Conservation (phyloP, 2,329 filamentous ascomycete genomes). For the Aspergillus aculeatus region DNA sequence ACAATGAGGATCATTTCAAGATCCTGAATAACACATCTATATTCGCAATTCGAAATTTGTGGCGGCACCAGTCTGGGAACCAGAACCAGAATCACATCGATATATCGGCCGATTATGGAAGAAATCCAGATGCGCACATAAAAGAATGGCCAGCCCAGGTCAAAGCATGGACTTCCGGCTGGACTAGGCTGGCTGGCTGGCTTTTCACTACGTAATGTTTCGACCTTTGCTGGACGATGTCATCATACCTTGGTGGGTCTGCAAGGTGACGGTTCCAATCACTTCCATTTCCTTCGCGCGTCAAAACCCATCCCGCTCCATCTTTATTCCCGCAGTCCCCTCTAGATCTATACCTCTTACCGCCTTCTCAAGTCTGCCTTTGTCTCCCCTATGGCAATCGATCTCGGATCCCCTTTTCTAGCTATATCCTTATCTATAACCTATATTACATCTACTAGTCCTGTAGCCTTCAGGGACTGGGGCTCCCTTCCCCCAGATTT, state of each 20-base stretch:
- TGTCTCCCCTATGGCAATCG: neutral
- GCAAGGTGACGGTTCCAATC: neutral
- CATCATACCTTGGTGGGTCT: neutral
- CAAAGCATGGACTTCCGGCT: too few relatives aligned
- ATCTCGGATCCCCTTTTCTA: neutral
- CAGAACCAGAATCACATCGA: too few relatives aligned
- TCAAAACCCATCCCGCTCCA: neutral
- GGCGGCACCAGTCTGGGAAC: neutral
- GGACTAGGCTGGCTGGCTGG: too few relatives aligned
- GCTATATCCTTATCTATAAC: neutral
- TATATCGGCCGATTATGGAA: too few relatives aligned
- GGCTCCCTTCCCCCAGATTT: neutral
- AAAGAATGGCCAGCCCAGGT: too few relatives aligned
- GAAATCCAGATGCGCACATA: too few relatives aligned
- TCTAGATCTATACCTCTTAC: neutral
- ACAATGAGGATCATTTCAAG: too few relatives aligned
- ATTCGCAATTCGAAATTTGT: neutral
- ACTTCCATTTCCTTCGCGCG: neutral
- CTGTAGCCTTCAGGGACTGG: neutral
- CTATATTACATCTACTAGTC: neutral
- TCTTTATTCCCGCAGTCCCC: neutral
- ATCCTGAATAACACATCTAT: too few relatives aligned
- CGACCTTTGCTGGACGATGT: neutral
- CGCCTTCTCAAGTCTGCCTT: too few relatives aligned
- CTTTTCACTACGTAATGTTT: neutral